These are phyloP conservation scores for Umbilicaria muhlenbergii DNA, from an alignment of 495 filamentous ascomycete genomes.

Conservation along the genomic window DNA sequence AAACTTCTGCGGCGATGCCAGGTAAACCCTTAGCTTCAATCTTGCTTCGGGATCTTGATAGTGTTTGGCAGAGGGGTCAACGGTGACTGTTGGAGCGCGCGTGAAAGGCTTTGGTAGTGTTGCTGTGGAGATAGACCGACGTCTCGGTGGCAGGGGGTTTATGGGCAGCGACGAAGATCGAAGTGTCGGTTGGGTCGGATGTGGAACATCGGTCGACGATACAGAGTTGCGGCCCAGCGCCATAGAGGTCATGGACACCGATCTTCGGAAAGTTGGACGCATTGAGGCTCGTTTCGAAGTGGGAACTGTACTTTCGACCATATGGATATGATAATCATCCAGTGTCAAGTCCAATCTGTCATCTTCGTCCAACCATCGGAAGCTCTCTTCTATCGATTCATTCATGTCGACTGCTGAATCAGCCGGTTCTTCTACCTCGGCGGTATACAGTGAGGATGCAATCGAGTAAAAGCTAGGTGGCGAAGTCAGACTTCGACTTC, in stretches of 20 bases:
- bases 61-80: slow-evolving; percentile 62
- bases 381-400: slow-evolving; percentile 46
- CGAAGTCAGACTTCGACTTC: slow-evolving; percentile 13
- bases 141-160: slow-evolving; percentile 27
- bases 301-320: slow-evolving; percentile 20
- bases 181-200: not conserved
- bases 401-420: slow-evolving; percentile 29
- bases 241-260: slow-evolving; percentile 25
- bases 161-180: slow-evolving; percentile 23
- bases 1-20: slow-evolving; percentile 85
- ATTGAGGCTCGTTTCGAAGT: slow-evolving; percentile 6
- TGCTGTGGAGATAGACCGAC: slow-evolving; percentile 15
- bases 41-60: slow-evolving; percentile 87
- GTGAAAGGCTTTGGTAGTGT: slow-evolving; percentile 9
- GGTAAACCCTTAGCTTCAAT: slow-evolving; percentile 71
- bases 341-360: slow-evolving; percentile 58
- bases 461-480: slow-evolving; percentile 13
- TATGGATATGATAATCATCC: slow-evolving; percentile 33
- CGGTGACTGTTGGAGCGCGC: slow-evolving; percentile 15
- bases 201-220: no score
- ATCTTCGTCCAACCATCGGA: slow-evolving; percentile 70
- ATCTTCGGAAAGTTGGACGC: slow-evolving; percentile 30
- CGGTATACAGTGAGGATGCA: slow-evolving; percentile 18
- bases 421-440: slow-evolving; percentile 17
- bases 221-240: slow-evolving; percentile 1